phyloP scores from a whole-genome alignment of 176 grass and related monocot genomes.

The Bonia amplexicaulis region DNA sequence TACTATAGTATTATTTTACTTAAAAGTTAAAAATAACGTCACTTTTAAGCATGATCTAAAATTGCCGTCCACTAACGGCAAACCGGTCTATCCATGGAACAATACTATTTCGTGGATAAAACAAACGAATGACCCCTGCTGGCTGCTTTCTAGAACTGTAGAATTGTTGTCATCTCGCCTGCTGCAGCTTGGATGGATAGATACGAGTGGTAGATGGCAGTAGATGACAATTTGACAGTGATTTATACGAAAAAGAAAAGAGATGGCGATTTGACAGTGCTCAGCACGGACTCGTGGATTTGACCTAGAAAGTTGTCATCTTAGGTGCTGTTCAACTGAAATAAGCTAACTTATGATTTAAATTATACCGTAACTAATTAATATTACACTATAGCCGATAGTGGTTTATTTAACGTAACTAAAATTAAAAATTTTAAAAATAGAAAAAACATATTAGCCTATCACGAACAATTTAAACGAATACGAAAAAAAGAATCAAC shows the following conservation, averaged over 20 bases:
- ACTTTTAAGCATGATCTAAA: background rate
- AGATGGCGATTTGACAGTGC: background rate
- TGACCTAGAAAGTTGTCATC: background rate
- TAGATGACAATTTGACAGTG: conserved; percentile 6
- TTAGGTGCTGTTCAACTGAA: too few species aligned
- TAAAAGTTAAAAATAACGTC: too few species aligned
- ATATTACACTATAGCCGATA: too few species aligned
- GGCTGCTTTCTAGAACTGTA: background rate
- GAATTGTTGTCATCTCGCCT: background rate
- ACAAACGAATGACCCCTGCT: background rate
- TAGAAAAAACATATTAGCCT: too few species aligned
- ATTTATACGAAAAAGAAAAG: background rate
- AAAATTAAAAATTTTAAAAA: too few species aligned
- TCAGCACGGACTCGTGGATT: background rate
- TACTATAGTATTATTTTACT: too few species aligned
- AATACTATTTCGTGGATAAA: background rate
- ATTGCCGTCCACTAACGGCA: background rate
- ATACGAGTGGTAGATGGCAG: background rate
- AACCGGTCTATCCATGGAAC: background rate
- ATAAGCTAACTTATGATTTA: too few species aligned
- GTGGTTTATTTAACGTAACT: too few species aligned
- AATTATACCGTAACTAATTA: too few species aligned
- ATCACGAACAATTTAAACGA: too few species aligned
- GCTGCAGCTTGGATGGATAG: background rate
- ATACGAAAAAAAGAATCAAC: too few species aligned